These are phyloP conservation scores for Manihot esculenta DNA, from an alignment of 441 rosid genomes.

Conservation along the genomic window DNA sequence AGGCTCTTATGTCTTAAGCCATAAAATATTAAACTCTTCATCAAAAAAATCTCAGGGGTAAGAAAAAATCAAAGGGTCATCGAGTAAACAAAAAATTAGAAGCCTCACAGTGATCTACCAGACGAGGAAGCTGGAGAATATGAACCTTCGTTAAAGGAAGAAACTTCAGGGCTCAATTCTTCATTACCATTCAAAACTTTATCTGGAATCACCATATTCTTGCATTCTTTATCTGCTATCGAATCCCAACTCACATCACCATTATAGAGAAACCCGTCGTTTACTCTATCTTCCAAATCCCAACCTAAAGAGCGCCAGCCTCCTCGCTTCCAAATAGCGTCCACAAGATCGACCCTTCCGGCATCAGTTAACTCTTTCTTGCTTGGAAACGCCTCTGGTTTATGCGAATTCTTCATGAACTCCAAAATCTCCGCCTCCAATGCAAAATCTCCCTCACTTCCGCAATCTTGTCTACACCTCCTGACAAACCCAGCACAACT, in stretches of 20 bases:
- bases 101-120: conserved; percentile 65
- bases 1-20: background rate
- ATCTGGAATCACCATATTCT: conserved; percentile 18
- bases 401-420: conserved; percentile 65
- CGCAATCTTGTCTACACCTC: conserved; percentile 50
- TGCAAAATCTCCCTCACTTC: conserved; percentile 42
- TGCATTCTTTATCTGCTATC: conserved; percentile 24
- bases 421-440: conserved; percentile 81
- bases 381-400: conserved; percentile 62
- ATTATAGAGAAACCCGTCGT: background rate
- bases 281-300: conserved; percentile 51
- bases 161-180: conserved; percentile 25
- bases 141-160: conserved; percentile 30
- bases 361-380: conserved; percentile 58
- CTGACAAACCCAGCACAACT: conserved; percentile 40
- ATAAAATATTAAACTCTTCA: background rate
- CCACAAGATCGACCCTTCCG: conserved; percentile 76
- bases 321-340: conserved; percentile 55
- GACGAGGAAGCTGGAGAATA: conserved; percentile 44
- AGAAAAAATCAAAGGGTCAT: background rate
- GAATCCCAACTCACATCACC: conserved; percentile 6
- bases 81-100: conserved; percentile 24
- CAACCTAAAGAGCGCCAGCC: conserved; percentile 94
- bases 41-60: conserved; percentile 3
- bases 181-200: conserved; percentile 21